Base-by-base conservation (phyloP, 2,329 filamentous ascomycete species). In the Cadophora luteo-olivacea region DNA sequence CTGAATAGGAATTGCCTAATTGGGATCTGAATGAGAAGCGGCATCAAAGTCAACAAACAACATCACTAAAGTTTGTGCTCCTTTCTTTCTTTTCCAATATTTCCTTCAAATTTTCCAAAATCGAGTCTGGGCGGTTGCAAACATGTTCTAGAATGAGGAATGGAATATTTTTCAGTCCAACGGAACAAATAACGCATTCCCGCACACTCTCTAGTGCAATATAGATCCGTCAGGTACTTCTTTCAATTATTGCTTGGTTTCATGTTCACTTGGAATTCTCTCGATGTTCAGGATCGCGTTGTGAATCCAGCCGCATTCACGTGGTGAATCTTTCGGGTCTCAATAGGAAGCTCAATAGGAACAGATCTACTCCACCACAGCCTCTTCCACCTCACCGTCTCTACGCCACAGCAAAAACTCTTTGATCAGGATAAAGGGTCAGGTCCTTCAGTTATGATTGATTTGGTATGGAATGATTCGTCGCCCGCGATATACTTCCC, bases 1-100 rank as follows among this genome's bases (percentile, higher is more conserved):
- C 58, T 72, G 66, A 72, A 73, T 75, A 72, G 62, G 57, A 69
- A 48, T 41, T 54, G 51, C 49, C 55, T 41, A 60, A 60, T 60
- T 33, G 55, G 55, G 55, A 22, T 41, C 22, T 60, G 55, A 60
- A 60, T 52, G 6, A 48, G 14, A 45, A 48, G 24, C 24, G 55
- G 22, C 11, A 57, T 48, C 29, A 45, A 57, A 11, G 16, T 48
- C 52, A 36, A 22, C 62, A 54, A 32, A n/a, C 29, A 25, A 9
- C n/a, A n/a, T 14, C 14, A 38, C 12, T 7, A 14, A 22, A 4
- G 0, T n/a, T 48, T 41, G 14, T 12, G 16, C 4, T 38, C 33
- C 51, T 57, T 57, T 57, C 6, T 57, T 48, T 29, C 9, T 36
- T 6, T 49, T n/a, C 22, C 9, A 16, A 4, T 1, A n/a, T 4